These are phyloP conservation scores for Xylona heveae DNA, from an alignment of 495 filamentous ascomycete genomes.

Conservation along the genomic window DNA sequence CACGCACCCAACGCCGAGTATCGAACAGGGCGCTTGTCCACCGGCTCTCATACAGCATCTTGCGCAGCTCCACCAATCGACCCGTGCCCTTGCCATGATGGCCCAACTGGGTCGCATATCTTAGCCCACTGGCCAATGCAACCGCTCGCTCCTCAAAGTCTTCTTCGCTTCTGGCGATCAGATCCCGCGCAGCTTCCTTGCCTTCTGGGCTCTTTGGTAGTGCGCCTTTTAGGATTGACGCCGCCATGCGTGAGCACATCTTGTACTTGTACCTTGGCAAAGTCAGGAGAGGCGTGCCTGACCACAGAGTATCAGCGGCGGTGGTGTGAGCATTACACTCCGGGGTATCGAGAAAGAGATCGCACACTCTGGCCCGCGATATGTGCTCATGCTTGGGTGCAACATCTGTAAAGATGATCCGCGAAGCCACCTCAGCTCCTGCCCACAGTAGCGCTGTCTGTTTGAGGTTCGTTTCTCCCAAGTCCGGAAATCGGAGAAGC, in stretches of 20 bases:
- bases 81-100: slow-evolving; percentile 36
- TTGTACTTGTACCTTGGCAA: slow-evolving; percentile 92
- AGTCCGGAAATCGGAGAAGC: slow-evolving; percentile 89
- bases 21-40: slow-evolving; percentile 79
- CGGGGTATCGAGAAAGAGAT: slow-evolving; percentile 90
- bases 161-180: slow-evolving; percentile 57
- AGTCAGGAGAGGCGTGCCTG: slow-evolving; percentile 79
- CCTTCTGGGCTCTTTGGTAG: slow-evolving; percentile 51
- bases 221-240: slow-evolving; percentile 77
- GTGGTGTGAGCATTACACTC: slow-evolving; percentile 99
- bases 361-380: slow-evolving; percentile 70
- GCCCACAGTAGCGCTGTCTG: slow-evolving; percentile 70
- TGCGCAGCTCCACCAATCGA: slow-evolving; percentile 51
- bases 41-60: slow-evolving; percentile 58
- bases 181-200: slow-evolving; percentile 41
- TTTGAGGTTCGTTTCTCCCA: slow-evolving; percentile 70
- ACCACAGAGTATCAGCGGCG: slow-evolving; percentile 91
- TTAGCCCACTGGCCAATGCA: slow-evolving; percentile 41
- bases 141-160: slow-evolving; percentile 71
- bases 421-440: slow-evolving; percentile 65
- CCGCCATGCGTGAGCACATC: slow-evolving; percentile 98
- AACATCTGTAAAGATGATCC: slow-evolving; percentile 91
- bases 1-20: slow-evolving; percentile 76
- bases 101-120: slow-evolving; percentile 26
- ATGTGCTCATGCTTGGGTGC: slow-evolving; percentile 93